phyloP scores from a whole-genome alignment of 2,329 filamentous ascomycete genomes.

The Metarhizium sp. region DNA sequence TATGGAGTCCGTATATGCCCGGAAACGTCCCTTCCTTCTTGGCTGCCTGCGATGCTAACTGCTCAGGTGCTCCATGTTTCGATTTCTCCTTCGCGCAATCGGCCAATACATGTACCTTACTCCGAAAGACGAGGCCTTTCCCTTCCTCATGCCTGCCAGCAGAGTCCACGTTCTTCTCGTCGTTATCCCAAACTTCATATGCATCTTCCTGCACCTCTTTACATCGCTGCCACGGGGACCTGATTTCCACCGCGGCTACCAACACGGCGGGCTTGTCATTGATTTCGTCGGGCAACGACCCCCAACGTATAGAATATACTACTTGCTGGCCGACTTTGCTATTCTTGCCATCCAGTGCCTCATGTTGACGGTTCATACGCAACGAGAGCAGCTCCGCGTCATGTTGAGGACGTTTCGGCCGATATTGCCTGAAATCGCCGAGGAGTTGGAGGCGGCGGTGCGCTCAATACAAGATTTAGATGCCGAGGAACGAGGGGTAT shows the following conservation, averaged over 20 bases:
- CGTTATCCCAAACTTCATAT: slow-evolving; percentile 48
- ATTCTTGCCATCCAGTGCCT: slow-evolving; percentile 51
- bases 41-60: not conserved
- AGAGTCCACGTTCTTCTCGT: slow-evolving; percentile 49
- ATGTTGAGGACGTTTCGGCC: slow-evolving; percentile 31
- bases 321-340: slow-evolving; percentile 46
- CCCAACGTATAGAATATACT: slow-evolving; percentile 44
- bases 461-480: slow-evolving; percentile 41
- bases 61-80: slow-evolving; percentile 53
- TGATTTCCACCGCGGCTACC: slow-evolving; percentile 53
- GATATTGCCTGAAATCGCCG: slow-evolving; percentile 19
- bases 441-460: slow-evolving; percentile 14
- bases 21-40: not conserved
- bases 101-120: slow-evolving; percentile 56
- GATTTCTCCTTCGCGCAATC: slow-evolving; percentile 47
- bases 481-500: slow-evolving; percentile 45
- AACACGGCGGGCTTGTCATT: slow-evolving; percentile 57
- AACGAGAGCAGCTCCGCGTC: slow-evolving; percentile 47
- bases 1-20: slow-evolving; percentile 47
- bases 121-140: slow-evolving; percentile 48
- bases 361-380: slow-evolving; percentile 54
- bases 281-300: slow-evolving; percentile 61
- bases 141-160: slow-evolving; percentile 45
- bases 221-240: slow-evolving; percentile 45
- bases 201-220: slow-evolving; percentile 50